A percentile compares a stretch with the other conserved stretches of the same genome.
These are phyloP conservation scores for Sonneratia alba DNA, from an alignment of 345 rosid species.

Conservation along the genomic window DNA sequence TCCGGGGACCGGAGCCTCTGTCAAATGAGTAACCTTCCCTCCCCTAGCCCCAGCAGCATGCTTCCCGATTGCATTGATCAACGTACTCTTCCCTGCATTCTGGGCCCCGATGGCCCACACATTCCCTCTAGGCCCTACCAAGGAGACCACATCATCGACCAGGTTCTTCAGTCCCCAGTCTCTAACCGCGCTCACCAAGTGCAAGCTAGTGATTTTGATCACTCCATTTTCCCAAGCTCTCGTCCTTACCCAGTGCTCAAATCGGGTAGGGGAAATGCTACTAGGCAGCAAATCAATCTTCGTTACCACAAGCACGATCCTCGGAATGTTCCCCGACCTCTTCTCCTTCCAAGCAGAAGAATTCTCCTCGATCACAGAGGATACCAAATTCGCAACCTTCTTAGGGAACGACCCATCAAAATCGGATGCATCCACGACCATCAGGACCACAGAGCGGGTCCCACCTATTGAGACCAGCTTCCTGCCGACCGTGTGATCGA, in stretches of 20 bases:
- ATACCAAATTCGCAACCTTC: constrained; percentile 65
- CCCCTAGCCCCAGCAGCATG: constrained; percentile 28
- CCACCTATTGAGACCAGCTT: constrained; percentile 53
- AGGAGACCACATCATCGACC: constrained; percentile 54
- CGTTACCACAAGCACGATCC: constrained; percentile 71
- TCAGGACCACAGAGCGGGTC: constrained; percentile 64
- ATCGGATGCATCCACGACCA: constrained; percentile 87
- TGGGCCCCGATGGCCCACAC: constrained; percentile 93
- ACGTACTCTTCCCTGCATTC: constrained; percentile 84
- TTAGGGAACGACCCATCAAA: constrained; percentile 86
- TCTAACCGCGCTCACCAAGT: constrained; percentile 78
- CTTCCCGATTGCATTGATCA: constrained; percentile 71
- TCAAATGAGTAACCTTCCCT: constrained; percentile 49
- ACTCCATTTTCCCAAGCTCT: constrained; percentile 78
- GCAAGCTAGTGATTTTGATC: constrained; percentile 52
- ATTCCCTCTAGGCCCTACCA: constrained; percentile 78
- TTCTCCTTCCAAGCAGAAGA: constrained; percentile 68
- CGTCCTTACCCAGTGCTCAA: constrained; percentile 81
- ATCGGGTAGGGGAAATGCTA: constrained; percentile 54
- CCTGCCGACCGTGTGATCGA: constrained; percentile 70
- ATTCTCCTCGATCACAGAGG: constrained; percentile 63
- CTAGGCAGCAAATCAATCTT: constrained; percentile 83
- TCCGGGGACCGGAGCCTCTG: constrained; percentile 92
- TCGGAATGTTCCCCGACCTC: constrained; percentile 69
- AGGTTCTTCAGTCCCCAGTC: constrained; percentile 80